Evolutionary conservation across 225 moss, liverwort and hornwort species (phyloP).

Genomic region (Rhytidiadelphus loreus): DNA sequence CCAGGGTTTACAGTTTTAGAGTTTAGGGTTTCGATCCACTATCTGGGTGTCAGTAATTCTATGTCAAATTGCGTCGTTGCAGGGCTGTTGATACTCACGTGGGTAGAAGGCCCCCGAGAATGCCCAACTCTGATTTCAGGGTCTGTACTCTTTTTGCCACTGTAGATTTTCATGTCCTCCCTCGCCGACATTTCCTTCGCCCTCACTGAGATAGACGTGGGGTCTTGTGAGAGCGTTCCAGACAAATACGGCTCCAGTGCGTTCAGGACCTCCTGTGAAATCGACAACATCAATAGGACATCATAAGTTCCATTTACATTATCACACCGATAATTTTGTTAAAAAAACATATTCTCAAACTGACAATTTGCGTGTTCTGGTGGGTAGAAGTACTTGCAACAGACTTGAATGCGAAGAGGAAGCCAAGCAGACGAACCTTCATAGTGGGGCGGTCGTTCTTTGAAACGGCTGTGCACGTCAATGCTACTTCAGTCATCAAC

Average conservation of each 20-base stretch:
- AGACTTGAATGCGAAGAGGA: neutral
- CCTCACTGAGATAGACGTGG: neutral
- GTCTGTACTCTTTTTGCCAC: neutral
- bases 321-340: neutral
- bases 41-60: constrained; percentile 1
- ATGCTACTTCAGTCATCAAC: constrained; percentile 28
- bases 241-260: constrained; percentile 9
- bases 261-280: constrained; percentile 20
- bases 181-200: neutral
- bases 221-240: neutral
- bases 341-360: neutral
- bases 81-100: neutral
- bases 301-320: no score
- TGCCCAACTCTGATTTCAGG: neutral
- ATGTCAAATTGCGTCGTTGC: constrained; percentile 10
- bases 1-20: no score
- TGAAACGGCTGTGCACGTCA: constrained; percentile 29
- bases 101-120: neutral
- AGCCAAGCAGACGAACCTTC: constrained; percentile 15
- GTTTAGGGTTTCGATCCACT: neutral
- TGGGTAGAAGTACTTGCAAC: neutral
- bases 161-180: neutral
- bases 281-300: neutral
- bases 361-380: neutral
- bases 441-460: constrained; percentile 38